These are phyloP conservation scores for Spiromastix sp. DNA, from an alignment of 2,329 filamentous ascomycete species.

Conservation along the genomic window DNA sequence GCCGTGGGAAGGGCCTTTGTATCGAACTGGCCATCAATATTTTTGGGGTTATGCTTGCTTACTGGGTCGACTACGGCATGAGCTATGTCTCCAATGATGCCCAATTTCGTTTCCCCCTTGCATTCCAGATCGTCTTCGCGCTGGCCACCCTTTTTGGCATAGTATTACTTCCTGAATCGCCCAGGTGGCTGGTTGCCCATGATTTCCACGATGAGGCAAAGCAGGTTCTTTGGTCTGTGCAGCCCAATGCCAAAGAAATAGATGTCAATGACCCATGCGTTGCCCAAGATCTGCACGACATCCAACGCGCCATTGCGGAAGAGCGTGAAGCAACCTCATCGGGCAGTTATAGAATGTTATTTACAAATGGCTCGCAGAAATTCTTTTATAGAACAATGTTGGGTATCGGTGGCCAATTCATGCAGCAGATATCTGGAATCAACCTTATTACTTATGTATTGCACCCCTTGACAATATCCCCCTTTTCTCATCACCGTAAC, in stretches of 20 bases:
- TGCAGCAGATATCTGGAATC: constrained; percentile 14
- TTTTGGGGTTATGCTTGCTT: constrained; percentile 22
- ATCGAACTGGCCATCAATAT: constrained; percentile 21
- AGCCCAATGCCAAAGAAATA: constrained; percentile 14
- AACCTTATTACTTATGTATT: constrained; percentile 15
- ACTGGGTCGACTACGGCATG: constrained; percentile 25
- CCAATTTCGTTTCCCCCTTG: constrained; percentile 22
- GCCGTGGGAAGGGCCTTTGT: constrained; percentile 20
- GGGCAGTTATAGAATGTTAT: constrained; percentile 15
- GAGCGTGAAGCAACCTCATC: constrained; percentile 11
- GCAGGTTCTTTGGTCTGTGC: constrained; percentile 12
- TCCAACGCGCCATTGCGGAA: constrained; percentile 10
- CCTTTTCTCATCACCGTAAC: constrained; percentile 7
- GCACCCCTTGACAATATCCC: constrained; percentile 21
- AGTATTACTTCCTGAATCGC: constrained; percentile 17
- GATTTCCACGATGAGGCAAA: constrained; percentile 13
- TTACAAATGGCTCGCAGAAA: constrained; percentile 14
- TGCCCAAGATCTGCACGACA: constrained; percentile 11
- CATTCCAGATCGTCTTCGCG: constrained; percentile 16
- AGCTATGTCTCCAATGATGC: constrained; percentile 13
- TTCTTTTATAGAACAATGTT: constrained; percentile 12
- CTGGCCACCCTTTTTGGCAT: constrained; percentile 12
- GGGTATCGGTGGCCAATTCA: constrained; percentile 12
- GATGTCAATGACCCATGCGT: not conserved
- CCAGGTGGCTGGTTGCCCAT: constrained; percentile 15